Base-by-base conservation (phyloP, 2,329 filamentous ascomycete genomes). In the Juglanconis sp. region DNA sequence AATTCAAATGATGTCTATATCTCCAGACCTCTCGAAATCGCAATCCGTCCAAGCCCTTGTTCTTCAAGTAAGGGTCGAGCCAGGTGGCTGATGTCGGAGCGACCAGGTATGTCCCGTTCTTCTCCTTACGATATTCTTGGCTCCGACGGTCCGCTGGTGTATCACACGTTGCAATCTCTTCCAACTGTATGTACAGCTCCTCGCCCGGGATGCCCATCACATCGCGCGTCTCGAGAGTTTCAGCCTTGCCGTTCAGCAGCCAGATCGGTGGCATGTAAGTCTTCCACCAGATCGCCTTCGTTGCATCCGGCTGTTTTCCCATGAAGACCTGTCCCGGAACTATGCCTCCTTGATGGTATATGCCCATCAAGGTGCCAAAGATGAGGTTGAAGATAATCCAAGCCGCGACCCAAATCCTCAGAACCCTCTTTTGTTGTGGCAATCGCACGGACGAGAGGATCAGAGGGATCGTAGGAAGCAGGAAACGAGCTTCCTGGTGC, bases 261-360 rank as follows among this genome's bases (percentile, higher is more conserved):
- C 90, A 94, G 40, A 89, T 87, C 0, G 90, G 90, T 17, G 90
- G 90, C 70, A 87, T 90, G 70, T 93, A 93, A 1, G 90, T 93
- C 72, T 92, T 93, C 90, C 90, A 94, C 90, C 90, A 94, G 54
- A 90, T 80, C 3, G 87, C 88, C 38, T 88, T 81, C 1, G 86
- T 87, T 8, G 89, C 85, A 64, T 89, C 87, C 4, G 84, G 80
- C 65, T 90, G 87, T 57, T 83, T 84, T 68, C 86, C 89, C 69
- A 94, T 80, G 70, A 91, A 91, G 0, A 89, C 85, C 68, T 94
- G 90, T 6, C 85, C 86, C 0, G 90, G 88, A 1, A 94, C 81
- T 32, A 93, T 84, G 48, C 90, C 90, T 34, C 88, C 90, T 74
- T 94, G 90, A 71, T 94, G 90, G 69, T 91, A 94, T 4, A 85